Base-by-base conservation (phyloP, 257 asterid species). In the Solanum chilense region DNA sequence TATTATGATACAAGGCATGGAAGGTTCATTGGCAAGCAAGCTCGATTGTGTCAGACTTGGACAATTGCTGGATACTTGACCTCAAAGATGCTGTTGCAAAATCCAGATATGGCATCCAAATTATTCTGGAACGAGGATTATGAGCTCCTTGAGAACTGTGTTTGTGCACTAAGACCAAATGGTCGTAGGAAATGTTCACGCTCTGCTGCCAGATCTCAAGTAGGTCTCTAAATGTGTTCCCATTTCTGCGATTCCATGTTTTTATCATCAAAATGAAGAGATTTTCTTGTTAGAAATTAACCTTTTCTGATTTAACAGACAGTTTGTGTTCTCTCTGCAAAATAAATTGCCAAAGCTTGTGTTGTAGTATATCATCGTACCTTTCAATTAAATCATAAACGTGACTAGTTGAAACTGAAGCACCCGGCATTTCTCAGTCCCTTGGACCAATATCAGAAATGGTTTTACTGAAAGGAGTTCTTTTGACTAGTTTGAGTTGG, bases 21-120 rank as follows among this genome's bases (percentile, higher is more conserved):
- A 52, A 88, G 88, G 68, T 90, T 91, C 31, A 69, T 88, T 5
- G 93, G 93, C n/a, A 90, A 90, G 70, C 92, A 91, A 86, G 84
- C 91, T 60, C 88, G 91, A 56, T 86, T 90, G 78, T n/a, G 84
- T 87, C 92, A 90, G 58, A 91, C 92, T 6, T 90, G 93, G 92
- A 91, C 93, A 3, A 85, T 91, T 82, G 92, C 93, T 42, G 92
- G 93, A 33, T 91, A 85, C 87, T 80, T 91, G 86, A 88, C 92
- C 29, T 90, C 93, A 29, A 91, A 87, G 81, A 82, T 88, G 90
- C 89, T 91, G 11, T 27, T 91, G 86, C 75, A 90, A 6, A 87
- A 90, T 85, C 92, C 89, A 83, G 92, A 88, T 83, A 78, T 80
- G 87, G 90, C 93, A 11, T 90, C 90, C 45, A 15, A 85, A 87